These are phyloP conservation scores for Rauvolfia tetraphylla DNA, from an alignment of 257 asterid genomes.

Conservation along the genomic window DNA sequence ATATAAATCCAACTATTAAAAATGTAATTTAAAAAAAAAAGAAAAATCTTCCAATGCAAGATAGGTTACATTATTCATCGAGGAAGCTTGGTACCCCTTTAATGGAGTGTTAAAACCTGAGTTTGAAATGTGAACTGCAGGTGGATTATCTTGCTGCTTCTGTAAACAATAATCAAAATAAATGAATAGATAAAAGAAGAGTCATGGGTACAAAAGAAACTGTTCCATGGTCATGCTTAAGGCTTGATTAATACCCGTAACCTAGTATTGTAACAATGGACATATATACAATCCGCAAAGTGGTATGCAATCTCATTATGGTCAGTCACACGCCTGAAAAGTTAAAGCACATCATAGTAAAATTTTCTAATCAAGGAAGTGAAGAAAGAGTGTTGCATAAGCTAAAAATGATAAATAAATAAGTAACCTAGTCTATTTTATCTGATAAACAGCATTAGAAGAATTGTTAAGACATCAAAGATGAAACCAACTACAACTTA, in stretches of 20 bases:
- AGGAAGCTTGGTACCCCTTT: slow-evolving; percentile 53
- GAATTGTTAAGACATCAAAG: background rate
- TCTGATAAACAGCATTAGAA: background rate
- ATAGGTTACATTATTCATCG: slow-evolving; percentile 47
- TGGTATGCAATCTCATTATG: slow-evolving; percentile 77
- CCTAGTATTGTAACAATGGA: slow-evolving; percentile 71
- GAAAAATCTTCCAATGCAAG: background rate
- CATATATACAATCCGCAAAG: slow-evolving; percentile 80
- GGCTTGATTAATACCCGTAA: slow-evolving; percentile 46
- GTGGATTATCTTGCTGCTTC: slow-evolving; percentile 54
- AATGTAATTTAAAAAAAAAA: background rate
- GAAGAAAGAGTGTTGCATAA: background rate
- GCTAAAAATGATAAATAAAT: background rate
- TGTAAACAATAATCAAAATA: slow-evolving; percentile 19
- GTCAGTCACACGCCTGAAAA: slow-evolving; percentile 71
- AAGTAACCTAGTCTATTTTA: background rate
- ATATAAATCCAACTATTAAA: slow-evolving; percentile 4
- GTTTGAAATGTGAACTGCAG: slow-evolving; percentile 40
- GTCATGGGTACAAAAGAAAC: background rate
- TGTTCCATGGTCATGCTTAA: background rate
- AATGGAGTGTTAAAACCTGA: slow-evolving; percentile 53
- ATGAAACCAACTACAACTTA: background rate
- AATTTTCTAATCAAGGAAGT: slow-evolving; percentile 6
- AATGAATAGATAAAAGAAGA: slow-evolving; percentile 4
- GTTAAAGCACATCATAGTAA: slow-evolving; percentile 18